These are phyloP conservation scores for Ballota nigra DNA, from an alignment of 257 asterid genomes.

Conservation along the genomic window DNA sequence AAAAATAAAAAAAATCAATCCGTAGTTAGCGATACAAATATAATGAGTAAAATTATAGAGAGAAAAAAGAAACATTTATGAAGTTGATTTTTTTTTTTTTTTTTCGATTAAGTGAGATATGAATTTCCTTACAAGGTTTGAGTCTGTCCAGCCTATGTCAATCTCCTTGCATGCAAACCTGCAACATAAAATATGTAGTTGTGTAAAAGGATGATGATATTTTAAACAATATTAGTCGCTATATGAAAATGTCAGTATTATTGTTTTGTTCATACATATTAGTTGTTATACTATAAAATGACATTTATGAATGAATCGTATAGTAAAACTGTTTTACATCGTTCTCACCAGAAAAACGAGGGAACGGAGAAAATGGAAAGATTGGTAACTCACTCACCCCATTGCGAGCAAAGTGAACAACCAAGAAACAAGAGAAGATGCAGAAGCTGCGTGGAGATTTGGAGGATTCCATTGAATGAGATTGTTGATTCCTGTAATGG, in stretches of 20 bases:
- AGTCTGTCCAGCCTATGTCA: conserved; percentile 63
- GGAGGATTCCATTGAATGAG: conserved; percentile 54
- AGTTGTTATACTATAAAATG: too few relatives aligned
- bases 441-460: conserved; percentile 69
- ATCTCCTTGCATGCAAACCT: conserved; percentile 96
- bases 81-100: not conserved
- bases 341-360: not conserved
- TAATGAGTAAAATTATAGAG: not conserved
- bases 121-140: conserved; percentile 54
- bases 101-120: not conserved
- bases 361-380: not conserved
- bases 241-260: too few relatives aligned
- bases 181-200: conserved; percentile 18
- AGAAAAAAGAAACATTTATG: too few relatives aligned
- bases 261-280: too few relatives aligned
- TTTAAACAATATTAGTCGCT: too few relatives aligned
- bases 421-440: conserved; percentile 70
- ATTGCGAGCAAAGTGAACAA: conserved; percentile 77
- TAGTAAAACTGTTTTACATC: too few relatives aligned
- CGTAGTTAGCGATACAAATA: not conserved
- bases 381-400: conserved; percentile 59
- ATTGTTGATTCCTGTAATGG: conserved; percentile 52
- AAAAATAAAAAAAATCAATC: not conserved
- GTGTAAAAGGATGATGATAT: not conserved
- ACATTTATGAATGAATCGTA: too few relatives aligned